A percentile compares a stretch with the other conserved stretches of the same genome.
phyloP scores from a whole-genome alignment of 805 yeast genomes.

The Blastobotrys parvus region DNA sequence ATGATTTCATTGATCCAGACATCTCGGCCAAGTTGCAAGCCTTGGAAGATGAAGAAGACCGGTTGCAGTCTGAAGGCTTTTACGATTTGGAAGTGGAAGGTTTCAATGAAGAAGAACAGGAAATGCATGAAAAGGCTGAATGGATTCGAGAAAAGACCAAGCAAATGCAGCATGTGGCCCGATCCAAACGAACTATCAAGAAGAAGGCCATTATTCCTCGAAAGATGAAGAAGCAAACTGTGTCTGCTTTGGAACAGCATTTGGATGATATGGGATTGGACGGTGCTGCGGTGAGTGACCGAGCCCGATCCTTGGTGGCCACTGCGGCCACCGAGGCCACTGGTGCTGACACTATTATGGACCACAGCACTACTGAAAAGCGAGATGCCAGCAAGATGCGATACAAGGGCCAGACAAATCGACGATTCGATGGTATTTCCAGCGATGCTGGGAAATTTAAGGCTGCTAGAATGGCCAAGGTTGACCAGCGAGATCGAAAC shows the following conservation, averaged over 20 bases:
- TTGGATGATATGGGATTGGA: constrained; percentile 89
- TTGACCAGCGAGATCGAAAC: constrained; percentile 90
- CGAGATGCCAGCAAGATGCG: constrained; percentile 37
- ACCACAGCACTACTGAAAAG: constrained; percentile 35
- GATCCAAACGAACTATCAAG: constrained; percentile 79
- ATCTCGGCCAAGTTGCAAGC: constrained; percentile 90
- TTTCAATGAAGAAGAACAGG: constrained; percentile 53
- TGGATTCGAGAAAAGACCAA: constrained; percentile 97
- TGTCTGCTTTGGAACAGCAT: constrained; percentile 76
- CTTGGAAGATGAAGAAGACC: constrained; percentile 94
- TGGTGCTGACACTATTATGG: constrained; percentile 77
- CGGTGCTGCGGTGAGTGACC: constrained; percentile 53
- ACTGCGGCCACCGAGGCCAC: constrained; percentile 31
- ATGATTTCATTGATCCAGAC: constrained; percentile 95
- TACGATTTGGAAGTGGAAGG: constrained; percentile 76
- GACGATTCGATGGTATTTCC: constrained; percentile 75
- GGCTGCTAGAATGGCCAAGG: constrained; percentile 79
- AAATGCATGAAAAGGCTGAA: constrained; percentile 72
- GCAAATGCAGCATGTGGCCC: constrained; percentile 81
- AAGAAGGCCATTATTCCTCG: constrained; percentile 91
- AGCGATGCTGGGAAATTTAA: constrained; percentile 71
- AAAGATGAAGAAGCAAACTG: constrained; percentile 53
- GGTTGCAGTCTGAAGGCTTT: constrained; percentile 88
- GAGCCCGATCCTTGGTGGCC: constrained; percentile 30
- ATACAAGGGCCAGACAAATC: constrained; percentile 57